A percentile compares a stretch with the other conserved stretches of the same genome.
phyloP scores from a whole-genome alignment of 352 stramenopile species.

The Phytophthora meadii region DNA sequence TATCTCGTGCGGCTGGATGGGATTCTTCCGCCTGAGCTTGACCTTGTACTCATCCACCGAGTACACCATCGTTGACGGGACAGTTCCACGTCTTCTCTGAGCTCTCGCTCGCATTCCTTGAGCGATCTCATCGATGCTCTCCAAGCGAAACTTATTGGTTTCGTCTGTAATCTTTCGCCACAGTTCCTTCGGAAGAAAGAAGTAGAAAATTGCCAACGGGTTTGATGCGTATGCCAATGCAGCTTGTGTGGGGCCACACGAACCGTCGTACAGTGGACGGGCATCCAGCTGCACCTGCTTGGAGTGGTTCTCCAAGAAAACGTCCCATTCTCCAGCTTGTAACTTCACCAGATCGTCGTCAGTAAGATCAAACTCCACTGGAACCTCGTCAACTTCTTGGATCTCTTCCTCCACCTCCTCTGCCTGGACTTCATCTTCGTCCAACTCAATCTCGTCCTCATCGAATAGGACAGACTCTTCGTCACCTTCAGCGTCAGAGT shows the following conservation, averaged over 20 bases:
- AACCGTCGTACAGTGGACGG: neutral
- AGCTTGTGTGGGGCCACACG: neutral
- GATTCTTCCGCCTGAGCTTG: neutral
- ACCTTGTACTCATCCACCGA: neutral
- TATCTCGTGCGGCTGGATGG: neutral
- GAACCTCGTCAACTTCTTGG: neutral
- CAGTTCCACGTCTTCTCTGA: neutral
- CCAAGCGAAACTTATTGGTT: neutral
- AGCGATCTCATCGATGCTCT: neutral
- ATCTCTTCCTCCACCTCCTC: neutral
- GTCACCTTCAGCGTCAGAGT: conserved; percentile 9
- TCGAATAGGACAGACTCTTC: neutral
- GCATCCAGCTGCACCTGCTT: too few relatives aligned
- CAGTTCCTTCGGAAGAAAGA: conserved; percentile 9
- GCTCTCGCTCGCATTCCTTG: neutral
- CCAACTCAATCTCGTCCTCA: neutral
- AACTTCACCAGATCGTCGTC: neutral
- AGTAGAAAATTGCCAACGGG: conserved; percentile 7
- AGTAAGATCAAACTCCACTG: conserved; percentile 2
- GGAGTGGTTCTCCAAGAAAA: too few relatives aligned
- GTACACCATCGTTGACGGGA: neutral
- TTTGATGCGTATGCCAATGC: neutral
- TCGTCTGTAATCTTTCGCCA: conserved; percentile 1
- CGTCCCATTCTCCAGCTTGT: conserved; percentile 2
- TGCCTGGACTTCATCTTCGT: neutral